A percentile compares a stretch with the other conserved stretches of the same genome.
Conservation (phyloP, 345 rosid genomes). For the Pistacia vera region DNA sequence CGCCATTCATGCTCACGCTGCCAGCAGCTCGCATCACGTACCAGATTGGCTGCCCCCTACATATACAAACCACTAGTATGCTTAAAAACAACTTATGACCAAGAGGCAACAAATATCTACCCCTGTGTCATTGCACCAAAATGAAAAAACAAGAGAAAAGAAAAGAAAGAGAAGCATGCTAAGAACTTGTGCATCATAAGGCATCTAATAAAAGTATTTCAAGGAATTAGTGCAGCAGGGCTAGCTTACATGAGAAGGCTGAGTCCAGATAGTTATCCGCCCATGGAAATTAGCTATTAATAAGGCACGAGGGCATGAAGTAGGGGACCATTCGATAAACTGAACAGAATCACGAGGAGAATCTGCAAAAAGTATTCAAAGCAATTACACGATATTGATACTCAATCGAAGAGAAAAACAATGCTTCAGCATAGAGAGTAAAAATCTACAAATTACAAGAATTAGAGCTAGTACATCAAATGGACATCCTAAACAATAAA, state of each 20-base stretch:
- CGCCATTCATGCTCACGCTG: constrained; percentile 98
- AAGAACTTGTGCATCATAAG: no score
- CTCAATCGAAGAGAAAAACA: background rate
- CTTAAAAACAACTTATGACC: constrained; percentile 13
- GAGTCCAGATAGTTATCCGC: constrained; percentile 96
- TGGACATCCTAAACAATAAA: background rate
- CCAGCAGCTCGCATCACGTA: constrained; percentile 94
- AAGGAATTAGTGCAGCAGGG: constrained; percentile 11
- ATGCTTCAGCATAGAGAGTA: background rate
- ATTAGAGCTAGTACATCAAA: background rate
- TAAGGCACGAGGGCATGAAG: constrained; percentile 92
- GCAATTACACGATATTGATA: constrained; percentile 17
- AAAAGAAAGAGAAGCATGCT: background rate
- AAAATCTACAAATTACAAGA: background rate
- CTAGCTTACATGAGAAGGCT: constrained; percentile 79
- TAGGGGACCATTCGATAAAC: constrained; percentile 98
- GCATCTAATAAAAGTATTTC: background rate
- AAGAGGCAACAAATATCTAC: background rate
- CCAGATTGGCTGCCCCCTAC: constrained; percentile 86
- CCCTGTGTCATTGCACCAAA: background rate
- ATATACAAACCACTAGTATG: constrained; percentile 23
- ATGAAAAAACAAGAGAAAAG: background rate
- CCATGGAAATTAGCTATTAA: constrained; percentile 96
- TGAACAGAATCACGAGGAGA: constrained; percentile 99
- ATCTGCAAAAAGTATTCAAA: constrained; percentile 47